Conservation (phyloP, 345 rosid species). For the Eutrema yunnanense region DNA sequence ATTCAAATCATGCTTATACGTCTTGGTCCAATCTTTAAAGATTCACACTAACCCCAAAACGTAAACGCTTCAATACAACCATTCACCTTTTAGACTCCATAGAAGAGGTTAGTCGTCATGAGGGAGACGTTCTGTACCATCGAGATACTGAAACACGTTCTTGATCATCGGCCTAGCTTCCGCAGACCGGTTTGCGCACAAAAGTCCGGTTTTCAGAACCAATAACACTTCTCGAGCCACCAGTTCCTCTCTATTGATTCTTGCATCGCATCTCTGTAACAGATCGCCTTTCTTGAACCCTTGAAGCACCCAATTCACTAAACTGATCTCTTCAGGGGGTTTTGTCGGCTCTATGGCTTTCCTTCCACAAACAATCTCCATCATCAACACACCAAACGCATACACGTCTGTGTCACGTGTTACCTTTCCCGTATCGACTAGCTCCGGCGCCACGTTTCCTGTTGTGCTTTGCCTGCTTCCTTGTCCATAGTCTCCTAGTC, state of each 20-base stretch:
- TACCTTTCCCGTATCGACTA: constrained; percentile 25
- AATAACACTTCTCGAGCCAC: constrained; percentile 29
- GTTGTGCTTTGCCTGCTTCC: constrained; percentile 29
- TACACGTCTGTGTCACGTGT: constrained; percentile 36
- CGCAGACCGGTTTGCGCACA: constrained; percentile 24
- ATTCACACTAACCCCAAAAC: not conserved
- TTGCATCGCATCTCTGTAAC: constrained; percentile 21
- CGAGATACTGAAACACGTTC: constrained; percentile 30
- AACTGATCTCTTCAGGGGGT: constrained; percentile 20
- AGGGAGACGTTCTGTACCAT: constrained; percentile 22
- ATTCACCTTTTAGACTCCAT: constrained; percentile 1
- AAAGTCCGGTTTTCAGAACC: constrained; percentile 33
- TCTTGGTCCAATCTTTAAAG: not conserved
- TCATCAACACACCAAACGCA: constrained; percentile 40
- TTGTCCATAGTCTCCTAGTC: constrained; percentile 50
- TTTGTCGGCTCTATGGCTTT: constrained; percentile 31
- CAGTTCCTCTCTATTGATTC: constrained; percentile 21
- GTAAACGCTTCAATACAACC: not conserved
- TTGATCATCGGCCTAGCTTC: constrained; percentile 28
- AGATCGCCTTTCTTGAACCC: constrained; percentile 26
- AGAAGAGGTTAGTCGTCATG: not conserved
- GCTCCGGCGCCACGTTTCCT: constrained; percentile 48
- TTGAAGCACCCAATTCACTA: constrained; percentile 38
- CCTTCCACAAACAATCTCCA: constrained; percentile 45
- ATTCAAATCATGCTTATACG: not conserved